phyloP scores from a whole-genome alignment of 495 filamentous ascomycete species.

The Bryoglossum gracile region DNA sequence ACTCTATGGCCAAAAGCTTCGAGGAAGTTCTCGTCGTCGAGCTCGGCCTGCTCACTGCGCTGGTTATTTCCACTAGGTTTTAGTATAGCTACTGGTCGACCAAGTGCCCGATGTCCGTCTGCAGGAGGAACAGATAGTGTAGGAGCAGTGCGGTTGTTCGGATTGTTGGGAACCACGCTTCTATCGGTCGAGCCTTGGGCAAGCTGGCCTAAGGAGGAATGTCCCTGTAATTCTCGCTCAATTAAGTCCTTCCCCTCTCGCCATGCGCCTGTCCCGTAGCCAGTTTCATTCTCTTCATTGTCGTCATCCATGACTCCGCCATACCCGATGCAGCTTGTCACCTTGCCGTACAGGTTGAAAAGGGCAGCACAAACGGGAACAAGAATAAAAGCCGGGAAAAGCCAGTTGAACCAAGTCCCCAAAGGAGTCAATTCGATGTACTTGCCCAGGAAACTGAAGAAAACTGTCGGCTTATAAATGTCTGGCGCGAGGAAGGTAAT shows the following conservation, averaged over 20 bases:
- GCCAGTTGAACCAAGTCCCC: slow-evolving; percentile 74
- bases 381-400: slow-evolving; percentile 82
- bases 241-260: slow-evolving; percentile 91
- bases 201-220: slow-evolving; percentile 41
- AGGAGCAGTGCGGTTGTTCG: slow-evolving; percentile 22
- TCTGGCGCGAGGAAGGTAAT: slow-evolving; percentile 70
- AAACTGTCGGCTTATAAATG: slow-evolving; percentile 65
- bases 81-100: slow-evolving; percentile 2
- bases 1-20: slow-evolving; percentile 76
- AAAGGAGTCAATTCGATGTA: slow-evolving; percentile 80
- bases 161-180: slow-evolving; percentile 19
- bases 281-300: slow-evolving; percentile 52
- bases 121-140: slow-evolving; percentile 17
- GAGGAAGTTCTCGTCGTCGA: slow-evolving; percentile 75
- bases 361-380: slow-evolving; percentile 74
- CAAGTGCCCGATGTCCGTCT: slow-evolving; percentile 13
- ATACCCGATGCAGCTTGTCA: slow-evolving; percentile 73
- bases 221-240: slow-evolving; percentile 72
- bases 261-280: slow-evolving; percentile 78
- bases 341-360: slow-evolving; percentile 78
- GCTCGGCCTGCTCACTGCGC: slow-evolving; percentile 29
- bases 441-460: slow-evolving; percentile 78
- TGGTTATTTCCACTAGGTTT: slow-evolving; percentile 23
- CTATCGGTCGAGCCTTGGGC: slow-evolving; percentile 13
- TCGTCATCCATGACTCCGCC: slow-evolving; percentile 72